A percentile compares a stretch with the other conserved stretches of the same genome.
phyloP scores from a whole-genome alignment of 2,329 filamentous ascomycete genomes.

The Aphanoascus verrucosus region DNA sequence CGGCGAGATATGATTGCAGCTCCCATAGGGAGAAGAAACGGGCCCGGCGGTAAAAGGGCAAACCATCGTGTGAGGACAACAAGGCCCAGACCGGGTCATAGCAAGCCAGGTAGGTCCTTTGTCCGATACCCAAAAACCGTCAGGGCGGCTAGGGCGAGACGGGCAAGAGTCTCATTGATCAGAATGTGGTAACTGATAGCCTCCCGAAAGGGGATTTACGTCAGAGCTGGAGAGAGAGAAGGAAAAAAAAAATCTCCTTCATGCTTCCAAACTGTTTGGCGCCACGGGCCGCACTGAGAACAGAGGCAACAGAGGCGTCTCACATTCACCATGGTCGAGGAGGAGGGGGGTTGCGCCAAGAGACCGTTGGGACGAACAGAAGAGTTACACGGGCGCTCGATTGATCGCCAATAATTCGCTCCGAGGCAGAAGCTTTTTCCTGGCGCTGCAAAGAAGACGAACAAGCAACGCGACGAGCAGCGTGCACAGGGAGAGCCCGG shows the following conservation, averaged over 20 bases:
- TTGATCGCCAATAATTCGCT: background rate
- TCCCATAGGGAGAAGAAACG: slow-evolving; percentile 7
- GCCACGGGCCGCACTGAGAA: background rate
- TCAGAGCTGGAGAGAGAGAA: background rate
- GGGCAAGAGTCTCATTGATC: slow-evolving; percentile 7
- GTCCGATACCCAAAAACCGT: slow-evolving; percentile 4
- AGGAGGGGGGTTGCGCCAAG: slow-evolving; percentile 2
- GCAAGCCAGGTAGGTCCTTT: background rate
- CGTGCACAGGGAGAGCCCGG: background rate
- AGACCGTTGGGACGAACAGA: background rate
- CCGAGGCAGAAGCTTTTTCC: background rate
- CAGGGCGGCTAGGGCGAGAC: slow-evolving; percentile 10
- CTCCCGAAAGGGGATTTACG: background rate
- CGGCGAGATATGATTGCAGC: background rate
- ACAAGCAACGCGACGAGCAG: background rate
- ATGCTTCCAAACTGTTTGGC: slow-evolving; percentile 7
- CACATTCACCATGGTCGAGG: background rate
- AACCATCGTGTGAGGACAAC: too few relatives aligned
- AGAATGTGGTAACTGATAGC: slow-evolving; percentile 1
- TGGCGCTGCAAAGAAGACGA: background rate
- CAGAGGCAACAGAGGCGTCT: slow-evolving; percentile 8
- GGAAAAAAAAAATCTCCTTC: background rate
- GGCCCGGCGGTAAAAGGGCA: slow-evolving; percentile 4
- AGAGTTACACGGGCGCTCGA: background rate
- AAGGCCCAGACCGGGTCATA: slow-evolving; percentile 2